Evolutionary conservation across 768 basidiomycete genomes (phyloP).

Genomic region (Mycena latifolia): DNA sequence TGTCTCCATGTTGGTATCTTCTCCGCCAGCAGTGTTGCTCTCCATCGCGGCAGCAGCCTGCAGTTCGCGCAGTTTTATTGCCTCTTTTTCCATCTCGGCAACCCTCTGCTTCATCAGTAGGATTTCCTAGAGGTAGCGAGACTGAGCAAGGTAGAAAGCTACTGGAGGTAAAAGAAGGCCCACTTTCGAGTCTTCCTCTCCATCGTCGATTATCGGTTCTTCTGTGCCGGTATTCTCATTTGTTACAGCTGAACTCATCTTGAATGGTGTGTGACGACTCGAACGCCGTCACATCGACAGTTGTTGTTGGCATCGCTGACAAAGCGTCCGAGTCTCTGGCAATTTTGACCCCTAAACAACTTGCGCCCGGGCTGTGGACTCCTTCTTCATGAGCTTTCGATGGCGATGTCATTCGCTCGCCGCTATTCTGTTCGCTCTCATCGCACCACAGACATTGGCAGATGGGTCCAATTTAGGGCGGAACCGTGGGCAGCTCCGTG

Average conservation of each 20-base stretch:
- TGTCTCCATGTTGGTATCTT: constrained; percentile 71
- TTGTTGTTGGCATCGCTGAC: too few species aligned
- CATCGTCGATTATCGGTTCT: constrained; percentile 64
- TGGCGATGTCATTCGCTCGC: too few species aligned
- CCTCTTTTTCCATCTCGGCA: constrained; percentile 94
- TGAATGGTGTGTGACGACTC: not conserved
- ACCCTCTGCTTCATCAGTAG: constrained; percentile 92
- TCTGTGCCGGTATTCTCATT: constrained; percentile 19
- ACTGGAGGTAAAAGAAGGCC: constrained; percentile 22
- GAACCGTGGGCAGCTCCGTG: too few species aligned
- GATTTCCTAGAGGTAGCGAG: constrained; percentile 72
- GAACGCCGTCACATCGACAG: too few species aligned
- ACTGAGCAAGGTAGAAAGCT: constrained; percentile 25
- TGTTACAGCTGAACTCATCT: constrained; percentile 27
- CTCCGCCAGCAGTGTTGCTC: constrained; percentile 58
- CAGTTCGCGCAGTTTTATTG: constrained; percentile 87
- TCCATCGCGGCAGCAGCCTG: constrained; percentile 82
- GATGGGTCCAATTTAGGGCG: too few species aligned
- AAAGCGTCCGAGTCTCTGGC: too few species aligned
- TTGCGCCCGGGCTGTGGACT: too few species aligned
- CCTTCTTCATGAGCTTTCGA: too few species aligned
- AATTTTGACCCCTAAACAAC: too few species aligned
- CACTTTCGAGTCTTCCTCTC: constrained; percentile 76
- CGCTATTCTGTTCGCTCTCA: too few species aligned
- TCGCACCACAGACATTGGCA: too few species aligned